Evolutionary conservation across 306 rosid genomes (phyloP).

Genomic region (Luffa acutangula): DNA sequence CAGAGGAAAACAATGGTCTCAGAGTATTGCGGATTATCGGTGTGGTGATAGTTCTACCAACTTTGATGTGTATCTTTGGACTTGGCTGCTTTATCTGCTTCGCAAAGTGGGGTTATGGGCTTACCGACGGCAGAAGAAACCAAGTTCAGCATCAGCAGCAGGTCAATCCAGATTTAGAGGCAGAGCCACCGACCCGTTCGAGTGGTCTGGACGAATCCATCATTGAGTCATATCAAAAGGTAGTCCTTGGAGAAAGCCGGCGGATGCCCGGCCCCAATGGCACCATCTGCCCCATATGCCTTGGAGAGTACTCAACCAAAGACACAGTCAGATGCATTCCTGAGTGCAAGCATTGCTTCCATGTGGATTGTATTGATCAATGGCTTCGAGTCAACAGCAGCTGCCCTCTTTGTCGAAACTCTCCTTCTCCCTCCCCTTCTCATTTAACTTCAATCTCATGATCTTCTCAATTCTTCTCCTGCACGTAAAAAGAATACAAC

Average conservation of each 20-base stretch:
- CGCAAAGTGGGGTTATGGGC: conserved; percentile 10
- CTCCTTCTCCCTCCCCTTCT: conserved; percentile 33
- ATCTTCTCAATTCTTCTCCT: background rate
- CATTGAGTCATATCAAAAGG: conserved; percentile 53
- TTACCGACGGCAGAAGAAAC: background rate
- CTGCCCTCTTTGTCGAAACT: conserved; percentile 63
- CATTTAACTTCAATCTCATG: background rate
- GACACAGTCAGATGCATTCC: conserved; percentile 70
- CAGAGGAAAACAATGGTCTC: conserved; percentile 7
- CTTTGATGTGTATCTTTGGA: conserved; percentile 23
- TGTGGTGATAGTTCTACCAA: conserved; percentile 37
- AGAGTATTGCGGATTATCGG: conserved; percentile 32
- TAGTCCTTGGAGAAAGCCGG: conserved; percentile 57
- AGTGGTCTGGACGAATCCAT: conserved; percentile 52
- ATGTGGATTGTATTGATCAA: conserved; percentile 55
- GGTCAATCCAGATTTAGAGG: conserved; percentile 15
- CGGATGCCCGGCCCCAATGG: conserved; percentile 46
- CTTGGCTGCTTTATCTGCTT: conserved; percentile 31
- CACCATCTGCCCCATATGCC: conserved; percentile 52
- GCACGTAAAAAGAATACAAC: background rate
- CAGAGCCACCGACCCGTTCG: background rate
- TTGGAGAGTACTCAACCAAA: conserved; percentile 46
- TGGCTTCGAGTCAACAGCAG: conserved; percentile 53
- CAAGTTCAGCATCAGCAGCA: conserved; percentile 21
- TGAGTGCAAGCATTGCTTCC: conserved; percentile 67